Evolutionary conservation across 805 yeast genomes (phyloP), one percentile per base, ranked within the genome.

Genomic region (Wickerhamomyces hampshirensis): DNA sequence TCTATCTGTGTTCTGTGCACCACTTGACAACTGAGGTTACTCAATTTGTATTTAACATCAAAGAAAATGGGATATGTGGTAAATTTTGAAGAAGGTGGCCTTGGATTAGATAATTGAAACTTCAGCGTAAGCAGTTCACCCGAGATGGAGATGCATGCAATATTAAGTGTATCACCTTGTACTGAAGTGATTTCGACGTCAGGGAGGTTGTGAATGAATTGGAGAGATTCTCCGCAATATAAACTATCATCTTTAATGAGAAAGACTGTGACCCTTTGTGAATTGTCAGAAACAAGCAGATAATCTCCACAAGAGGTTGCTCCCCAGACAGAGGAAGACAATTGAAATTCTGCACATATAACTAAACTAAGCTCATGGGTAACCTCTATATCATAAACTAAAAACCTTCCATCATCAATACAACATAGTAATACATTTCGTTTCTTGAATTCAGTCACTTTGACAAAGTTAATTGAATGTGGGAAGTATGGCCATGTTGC

Each of bases 261-360:
- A 35, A 73, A 63, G 5, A 74, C 39, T 0, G 71, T 60, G 2
- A 77, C 56, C 5, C 57, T 52, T 36, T 67, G 73, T 4, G 75
- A 63, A 46, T 80, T 80, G 43, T 77, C 84, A 1, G 83, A 70
- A 0, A 69, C 66, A 0, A 62, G 73, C 11, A 80, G 42, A 28
- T 72, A 36, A 36, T 63, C 51, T 26, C 55, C 49, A n/a, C 55
- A 44, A 26, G 71, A 55, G 47, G 77, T 84, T 14, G 76, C 46
- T 0, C 85, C 84, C 88, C 88, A 81, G 2, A 70, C 75, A 1
- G 83, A 75, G 2, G 70, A 56, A 5, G 59, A 59, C 31, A 38
- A 11, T 31, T 35, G 6, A 70, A 46, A 23, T 55, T 59, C 4
- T 71, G 37, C 18, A 46, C 50, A 24, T 57, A 48, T 15, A 53